A percentile compares a stretch with the other conserved stretches of the same genome.
Evolutionary conservation across 2,329 filamentous ascomycete genomes (phyloP).

Genomic region (Xylariaceae sp.): DNA sequence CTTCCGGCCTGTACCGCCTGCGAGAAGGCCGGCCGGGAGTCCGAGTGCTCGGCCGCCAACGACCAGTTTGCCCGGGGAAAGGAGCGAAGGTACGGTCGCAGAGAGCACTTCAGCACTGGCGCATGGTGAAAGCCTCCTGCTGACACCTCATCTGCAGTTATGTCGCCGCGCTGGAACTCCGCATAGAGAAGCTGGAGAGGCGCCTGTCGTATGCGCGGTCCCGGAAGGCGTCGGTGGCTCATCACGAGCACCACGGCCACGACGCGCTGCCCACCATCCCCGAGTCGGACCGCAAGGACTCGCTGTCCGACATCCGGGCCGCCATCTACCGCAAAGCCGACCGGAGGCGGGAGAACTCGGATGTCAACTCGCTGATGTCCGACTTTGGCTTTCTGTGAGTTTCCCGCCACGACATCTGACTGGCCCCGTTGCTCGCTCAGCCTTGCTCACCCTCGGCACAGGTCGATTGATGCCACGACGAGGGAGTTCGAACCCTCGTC

Average conservation of each 20-base stretch:
- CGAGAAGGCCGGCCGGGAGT: conserved; percentile 79
- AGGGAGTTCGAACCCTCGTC: conserved; percentile 87
- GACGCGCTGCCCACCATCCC: conserved; percentile 35
- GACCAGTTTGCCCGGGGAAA: conserved; percentile 95
- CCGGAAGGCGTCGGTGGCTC: conserved; percentile 61
- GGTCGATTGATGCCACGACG: conserved; percentile 88
- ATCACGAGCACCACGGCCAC: conserved; percentile 57
- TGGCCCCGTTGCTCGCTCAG: background rate
- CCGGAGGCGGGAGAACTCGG: conserved; percentile 65
- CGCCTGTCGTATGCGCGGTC: conserved; percentile 63
- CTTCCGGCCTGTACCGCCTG: conserved; percentile 91
- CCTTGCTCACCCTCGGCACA: conserved; percentile 27
- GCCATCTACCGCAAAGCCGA: conserved; percentile 59
- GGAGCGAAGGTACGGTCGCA: conserved; percentile 61
- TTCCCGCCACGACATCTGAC: background rate
- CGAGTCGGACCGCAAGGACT: conserved; percentile 53
- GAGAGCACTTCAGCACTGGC: background rate
- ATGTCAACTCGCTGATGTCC: conserved; percentile 86
- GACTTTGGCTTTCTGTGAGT: conserved; percentile 84
- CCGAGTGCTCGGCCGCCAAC: conserved; percentile 86
- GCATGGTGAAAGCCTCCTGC: background rate
- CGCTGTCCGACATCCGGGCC: conserved; percentile 52
- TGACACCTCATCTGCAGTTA: conserved; percentile 48
- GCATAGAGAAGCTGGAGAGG: conserved; percentile 80
- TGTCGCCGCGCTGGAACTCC: conserved; percentile 87